A percentile compares a stretch with the other conserved stretches of the same genome.
phyloP scores from a whole-genome alignment of 768 basidiomycete species.

The Omphalotus guepiniiformis region DNA sequence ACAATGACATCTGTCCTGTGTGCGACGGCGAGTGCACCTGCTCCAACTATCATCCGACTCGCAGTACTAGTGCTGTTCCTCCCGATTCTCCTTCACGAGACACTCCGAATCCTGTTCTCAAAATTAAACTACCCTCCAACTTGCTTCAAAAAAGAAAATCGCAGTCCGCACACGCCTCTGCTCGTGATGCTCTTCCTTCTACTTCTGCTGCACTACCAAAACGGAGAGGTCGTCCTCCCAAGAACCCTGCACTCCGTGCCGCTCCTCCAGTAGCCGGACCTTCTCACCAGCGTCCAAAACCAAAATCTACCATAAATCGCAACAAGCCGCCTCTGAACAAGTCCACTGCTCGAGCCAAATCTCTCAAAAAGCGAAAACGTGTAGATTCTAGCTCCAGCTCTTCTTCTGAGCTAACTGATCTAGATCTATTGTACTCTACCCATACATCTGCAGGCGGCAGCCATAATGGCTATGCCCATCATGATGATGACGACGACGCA shows the following conservation, averaged over 20 bases:
- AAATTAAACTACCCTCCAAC: slow-evolving; percentile 71
- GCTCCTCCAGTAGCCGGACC: background rate
- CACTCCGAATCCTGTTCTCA: slow-evolving; percentile 42
- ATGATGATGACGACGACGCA: slow-evolving; percentile 26
- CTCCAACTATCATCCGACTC: slow-evolving; percentile 43
- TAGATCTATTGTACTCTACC: slow-evolving; percentile 24
- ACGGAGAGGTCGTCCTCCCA: slow-evolving; percentile 52
- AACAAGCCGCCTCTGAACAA: slow-evolving; percentile 18
- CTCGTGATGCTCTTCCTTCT: slow-evolving; percentile 12
- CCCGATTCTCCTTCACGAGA: slow-evolving; percentile 22
- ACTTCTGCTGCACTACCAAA: slow-evolving; percentile 29
- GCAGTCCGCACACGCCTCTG: slow-evolving; percentile 20
- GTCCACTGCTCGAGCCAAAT: slow-evolving; percentile 3
- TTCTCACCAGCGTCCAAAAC: slow-evolving; percentile 17
- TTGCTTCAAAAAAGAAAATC: slow-evolving; percentile 37
- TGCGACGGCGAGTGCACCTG: slow-evolving; percentile 91
- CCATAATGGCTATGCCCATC: too few relatives aligned
- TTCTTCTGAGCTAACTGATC: slow-evolving; percentile 35
- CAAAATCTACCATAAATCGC: slow-evolving; percentile 11
- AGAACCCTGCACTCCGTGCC: slow-evolving; percentile 39
- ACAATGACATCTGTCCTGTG: slow-evolving; percentile 84
- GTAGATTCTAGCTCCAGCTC: slow-evolving; percentile 25
- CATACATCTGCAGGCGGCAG: too few relatives aligned
- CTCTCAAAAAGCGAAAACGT: slow-evolving; percentile 31
- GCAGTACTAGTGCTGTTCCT: slow-evolving; percentile 32